A percentile compares a stretch with the other conserved stretches of the same genome.
Evolutionary conservation across 2,329 filamentous ascomycete genomes (phyloP).

Genomic region (Aspergillus caelatus): DNA sequence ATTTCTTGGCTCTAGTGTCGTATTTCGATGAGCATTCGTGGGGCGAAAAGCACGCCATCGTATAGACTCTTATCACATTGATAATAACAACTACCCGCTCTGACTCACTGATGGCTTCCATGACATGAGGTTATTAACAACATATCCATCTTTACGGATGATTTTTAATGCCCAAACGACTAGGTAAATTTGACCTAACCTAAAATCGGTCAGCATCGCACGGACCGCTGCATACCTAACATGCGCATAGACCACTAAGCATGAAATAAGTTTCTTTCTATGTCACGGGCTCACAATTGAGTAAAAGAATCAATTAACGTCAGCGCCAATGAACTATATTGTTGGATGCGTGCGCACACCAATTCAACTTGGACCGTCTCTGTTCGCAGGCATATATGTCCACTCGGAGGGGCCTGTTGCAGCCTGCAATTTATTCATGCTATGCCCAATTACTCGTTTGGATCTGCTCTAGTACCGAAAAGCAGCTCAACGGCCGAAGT

Average conservation of each 20-base stretch:
- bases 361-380: background rate
- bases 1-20: background rate
- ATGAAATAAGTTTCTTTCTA: too few relatives aligned
- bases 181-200: background rate
- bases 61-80: background rate
- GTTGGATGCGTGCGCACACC: background rate
- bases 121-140: background rate
- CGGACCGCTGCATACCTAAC: too few relatives aligned
- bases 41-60: slow-evolving; percentile 1
- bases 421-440: background rate
- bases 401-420: background rate
- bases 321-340: background rate
- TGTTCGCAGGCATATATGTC: background rate
- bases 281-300: too few relatives aligned
- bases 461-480: background rate
- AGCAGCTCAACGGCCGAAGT: background rate
- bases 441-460: background rate
- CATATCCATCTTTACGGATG: background rate
- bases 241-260: background rate
- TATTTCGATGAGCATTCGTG: background rate
- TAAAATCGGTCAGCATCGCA: background rate
- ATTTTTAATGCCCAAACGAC: background rate
- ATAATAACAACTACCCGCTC: background rate
- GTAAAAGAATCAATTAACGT: background rate
- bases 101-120: background rate